Conservation (phyloP, 345 rosid genomes). For the Dimocarpus longan region DNA sequence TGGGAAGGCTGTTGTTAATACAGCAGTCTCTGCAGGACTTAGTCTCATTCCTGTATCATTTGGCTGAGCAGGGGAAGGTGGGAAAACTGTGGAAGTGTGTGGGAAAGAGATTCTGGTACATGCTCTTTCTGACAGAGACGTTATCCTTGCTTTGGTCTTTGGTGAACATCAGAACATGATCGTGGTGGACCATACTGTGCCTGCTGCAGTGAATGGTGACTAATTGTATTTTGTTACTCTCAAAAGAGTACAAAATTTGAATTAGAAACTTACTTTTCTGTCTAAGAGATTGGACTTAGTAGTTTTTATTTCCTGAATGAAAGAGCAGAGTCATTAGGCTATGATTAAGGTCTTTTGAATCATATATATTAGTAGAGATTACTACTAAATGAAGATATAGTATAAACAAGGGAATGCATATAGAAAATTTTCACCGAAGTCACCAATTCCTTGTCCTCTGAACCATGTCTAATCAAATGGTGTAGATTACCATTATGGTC, state of each 20-base stretch:
- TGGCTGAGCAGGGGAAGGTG: constrained; percentile 71
- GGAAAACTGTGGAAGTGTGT: constrained; percentile 58
- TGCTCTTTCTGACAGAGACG: constrained; percentile 74
- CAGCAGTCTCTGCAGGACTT: constrained; percentile 87
- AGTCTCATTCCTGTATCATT: constrained; percentile 71
- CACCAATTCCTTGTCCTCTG: background rate
- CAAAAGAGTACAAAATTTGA: background rate
- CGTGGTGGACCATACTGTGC: constrained; percentile 84
- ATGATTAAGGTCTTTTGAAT: constrained; percentile 5
- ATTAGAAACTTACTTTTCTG: background rate
- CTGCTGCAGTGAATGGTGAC: constrained; percentile 84
- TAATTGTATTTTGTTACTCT: background rate
- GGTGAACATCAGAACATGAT: constrained; percentile 70
- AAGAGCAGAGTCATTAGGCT: background rate
- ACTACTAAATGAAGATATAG: background rate
- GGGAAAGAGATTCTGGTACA: constrained; percentile 72
- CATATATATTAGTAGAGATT: background rate
- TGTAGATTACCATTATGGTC: background rate
- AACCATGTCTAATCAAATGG: constrained; percentile 1
- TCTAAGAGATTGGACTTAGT: background rate
- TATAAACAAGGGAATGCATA: background rate
- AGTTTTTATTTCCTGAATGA: background rate
- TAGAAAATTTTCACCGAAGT: background rate
- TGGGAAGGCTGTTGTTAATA: constrained; percentile 88
- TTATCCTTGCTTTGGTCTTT: constrained; percentile 58